Conservation (phyloP, 805 yeast genomes). For the Lachancea nothofagi region DNA sequence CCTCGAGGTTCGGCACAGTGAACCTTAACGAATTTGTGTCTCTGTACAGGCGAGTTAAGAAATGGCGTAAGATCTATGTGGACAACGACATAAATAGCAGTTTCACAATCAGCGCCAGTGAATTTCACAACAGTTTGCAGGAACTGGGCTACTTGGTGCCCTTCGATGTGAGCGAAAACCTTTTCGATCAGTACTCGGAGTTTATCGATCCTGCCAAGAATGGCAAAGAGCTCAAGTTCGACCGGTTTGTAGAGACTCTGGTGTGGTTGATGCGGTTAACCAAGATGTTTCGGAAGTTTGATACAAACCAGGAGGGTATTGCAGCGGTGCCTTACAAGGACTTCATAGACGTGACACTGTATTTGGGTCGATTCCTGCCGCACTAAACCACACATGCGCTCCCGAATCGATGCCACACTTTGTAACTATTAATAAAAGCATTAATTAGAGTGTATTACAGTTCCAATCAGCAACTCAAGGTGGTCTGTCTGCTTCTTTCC, state of each 20-base stretch:
- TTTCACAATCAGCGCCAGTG: constrained; percentile 28
- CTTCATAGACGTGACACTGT: constrained; percentile 49
- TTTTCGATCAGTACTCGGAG: constrained; percentile 35
- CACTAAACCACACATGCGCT: constrained; percentile 18
- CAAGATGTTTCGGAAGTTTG: constrained; percentile 72
- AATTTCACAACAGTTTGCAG: constrained; percentile 32
- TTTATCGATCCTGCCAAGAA: constrained; percentile 25
- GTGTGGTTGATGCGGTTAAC: constrained; percentile 73
- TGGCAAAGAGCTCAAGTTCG: constrained; percentile 55
- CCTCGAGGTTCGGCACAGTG: constrained; percentile 32
- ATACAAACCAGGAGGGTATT: constrained; percentile 66
- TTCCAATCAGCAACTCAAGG: background rate
- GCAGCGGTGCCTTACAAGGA: constrained; percentile 63
- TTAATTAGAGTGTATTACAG: background rate
- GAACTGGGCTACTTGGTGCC: constrained; percentile 33
- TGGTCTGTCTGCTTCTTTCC: too few relatives aligned
- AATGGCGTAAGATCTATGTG: constrained; percentile 34
- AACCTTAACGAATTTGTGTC: constrained; percentile 31
- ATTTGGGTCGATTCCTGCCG: constrained; percentile 33
- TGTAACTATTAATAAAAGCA: background rate
- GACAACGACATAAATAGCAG: constrained; percentile 33
- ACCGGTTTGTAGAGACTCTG: constrained; percentile 73
- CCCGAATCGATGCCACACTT: background rate
- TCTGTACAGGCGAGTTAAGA: constrained; percentile 31
- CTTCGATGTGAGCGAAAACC: constrained; percentile 30